Base-by-base conservation (phyloP, 257 asterid species). In the Sherardia arvensis region DNA sequence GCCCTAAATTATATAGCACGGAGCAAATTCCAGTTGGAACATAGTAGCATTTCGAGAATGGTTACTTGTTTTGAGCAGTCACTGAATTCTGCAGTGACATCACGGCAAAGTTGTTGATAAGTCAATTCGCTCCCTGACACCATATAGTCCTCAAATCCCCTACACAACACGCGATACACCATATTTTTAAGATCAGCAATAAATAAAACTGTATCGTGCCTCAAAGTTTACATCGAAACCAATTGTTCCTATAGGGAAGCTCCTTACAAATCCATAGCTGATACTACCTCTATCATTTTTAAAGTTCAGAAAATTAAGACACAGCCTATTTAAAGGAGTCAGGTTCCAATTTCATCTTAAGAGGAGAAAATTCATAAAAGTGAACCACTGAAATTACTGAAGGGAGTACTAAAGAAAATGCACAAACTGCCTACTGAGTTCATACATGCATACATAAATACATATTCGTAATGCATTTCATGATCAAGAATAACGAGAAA, bases 81-180 rank as follows among this genome's bases (percentile, higher is more conserved):
- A 75, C 75, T 89, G 69, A 92, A 92, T 66, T 92, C 99, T 30
- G 68, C 75, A 43, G 99, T 89, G 38, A 92, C 85, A 78, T 83
- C 89, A 61, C 87, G 75, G 79, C 99, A 92, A 73, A 92, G 88
- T 84, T 89, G 80, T 72, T 84, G 97, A 78, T 85, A 92, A 76
- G 94, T 83, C 59, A 72, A 71, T 76, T 92, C 99, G 59, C 73
- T 85, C 66, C 99, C 96, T 55, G 94, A 87, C 66, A 73, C 82
- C 83, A 83, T 73, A 70, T 82, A 89, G 59, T 87, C 84, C 63
- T 85, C 95, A 58, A 89, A 92, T 18, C 97, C 62, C 43, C 62
- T 58, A 30, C 2, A 58, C 7, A 58, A 28, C 34, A 58, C 89
- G 86, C 21, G 34, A 17, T 61, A 62, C 40, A 68, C 15, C n/a